Evolutionary conservation across 441 rosid species (phyloP), one percentile per base, ranked within the genome.

Genomic region (Erodium chrysanthum): DNA sequence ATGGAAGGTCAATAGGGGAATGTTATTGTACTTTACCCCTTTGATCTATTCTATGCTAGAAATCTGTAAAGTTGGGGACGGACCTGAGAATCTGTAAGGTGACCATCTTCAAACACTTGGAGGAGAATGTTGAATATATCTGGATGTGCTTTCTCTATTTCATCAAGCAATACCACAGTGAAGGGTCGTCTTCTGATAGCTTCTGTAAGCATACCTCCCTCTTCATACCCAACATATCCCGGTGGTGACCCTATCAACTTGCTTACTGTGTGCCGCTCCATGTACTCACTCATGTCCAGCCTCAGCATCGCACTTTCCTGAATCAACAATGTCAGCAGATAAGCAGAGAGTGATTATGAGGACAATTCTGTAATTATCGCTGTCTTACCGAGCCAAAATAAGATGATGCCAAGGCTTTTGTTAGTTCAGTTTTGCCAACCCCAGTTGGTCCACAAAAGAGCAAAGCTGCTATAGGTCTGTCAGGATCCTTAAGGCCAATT

Each of bases 361-460:
- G 42, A 37, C 8, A 37, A 37, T 37, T 9, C 42, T 37, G 8
- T 8, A 8, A 37, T 7, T 37, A 9, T 9, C 8, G 23, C 4
- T 21, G 25, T 8, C 88, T 75, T 81, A 94, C 98, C 78, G 97
- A 91, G 64, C 97, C 97, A 68, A 91, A 94, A 46, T 88, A 84
- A 63, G 84, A 74, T 25, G 84, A 84, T 33, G 94, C 94, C 60
- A 88, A 64, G 67, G 94, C 88, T 78, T 86, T 88, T 17, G 89
- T 74, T 70, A 88, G 78, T 68, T 88, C 91, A 12, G 94, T 88
- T 78, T 86, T 88, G 11, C 94, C 94, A 48, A 88, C 89, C 52
- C 94, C 94, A 15, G 94, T 88, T 48, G 91, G 94, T 60, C 94
- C 94, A 75, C 94, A 88, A 70, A 88, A 88, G 54, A 88, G 87